A percentile compares a stretch with the other conserved stretches of the same genome.
Conservation (phyloP, 2,329 filamentous ascomycete genomes). For the Phaeosphaeria sp. region DNA sequence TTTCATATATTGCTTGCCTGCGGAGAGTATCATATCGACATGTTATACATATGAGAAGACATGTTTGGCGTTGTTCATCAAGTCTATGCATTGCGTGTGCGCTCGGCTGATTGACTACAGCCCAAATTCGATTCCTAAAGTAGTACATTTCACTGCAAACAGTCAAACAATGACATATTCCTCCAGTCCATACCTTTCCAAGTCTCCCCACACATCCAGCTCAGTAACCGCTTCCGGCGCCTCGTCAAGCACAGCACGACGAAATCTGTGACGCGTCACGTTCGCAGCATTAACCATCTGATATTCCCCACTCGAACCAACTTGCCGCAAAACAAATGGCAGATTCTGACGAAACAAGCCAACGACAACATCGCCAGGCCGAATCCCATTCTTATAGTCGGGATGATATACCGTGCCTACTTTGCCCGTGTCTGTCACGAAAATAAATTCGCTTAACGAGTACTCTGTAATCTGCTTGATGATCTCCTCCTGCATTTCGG, state of each 20-base stretch:
- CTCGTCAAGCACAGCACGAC: not conserved
- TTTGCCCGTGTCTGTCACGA: not conserved
- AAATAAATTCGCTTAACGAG: not conserved
- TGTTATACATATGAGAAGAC: too few species aligned
- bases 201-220: not conserved
- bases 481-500: not conserved
- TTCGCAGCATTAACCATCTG: not conserved
- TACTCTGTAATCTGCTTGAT: not conserved
- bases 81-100: not conserved
- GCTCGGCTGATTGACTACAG: too few species aligned
- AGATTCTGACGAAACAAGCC: conserved; percentile 1
- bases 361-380: conserved; percentile 1
- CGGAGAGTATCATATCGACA: too few species aligned
- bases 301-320: not conserved
- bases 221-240: not conserved
- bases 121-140: too few species aligned
- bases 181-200: not conserved
- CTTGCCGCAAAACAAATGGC: not conserved
- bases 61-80: too few species aligned
- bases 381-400: not conserved
- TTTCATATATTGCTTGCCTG: too few species aligned
- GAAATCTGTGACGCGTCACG: not conserved
- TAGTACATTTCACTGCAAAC: too few species aligned
- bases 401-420: not conserved
- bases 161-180: not conserved